Base-by-base conservation (phyloP, 768 basidiomycete genomes). In the Lyophyllum shimeji region DNA sequence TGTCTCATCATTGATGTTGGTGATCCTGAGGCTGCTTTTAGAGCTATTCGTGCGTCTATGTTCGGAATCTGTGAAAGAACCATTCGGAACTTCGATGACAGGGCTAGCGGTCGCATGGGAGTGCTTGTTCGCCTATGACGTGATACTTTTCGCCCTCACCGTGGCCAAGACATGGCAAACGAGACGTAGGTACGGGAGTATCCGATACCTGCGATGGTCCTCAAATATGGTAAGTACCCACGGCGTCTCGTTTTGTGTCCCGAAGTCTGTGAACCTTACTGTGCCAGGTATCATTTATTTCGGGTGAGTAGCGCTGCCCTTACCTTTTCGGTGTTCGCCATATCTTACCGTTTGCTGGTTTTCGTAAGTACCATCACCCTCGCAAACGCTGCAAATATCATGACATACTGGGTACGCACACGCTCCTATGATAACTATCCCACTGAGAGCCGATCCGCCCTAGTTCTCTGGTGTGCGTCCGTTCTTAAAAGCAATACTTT, bases 71-170 rank as follows among this genome's bases (percentile, higher is more conserved):
- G 9, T 29, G 29, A 29, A 29, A 29, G 9, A 29, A 29, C 9
- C 9, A 29, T 29, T 29, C 5, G 29, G 9, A 29, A 9, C 9
- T 29, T 29, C 29, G 29, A 9, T 29, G 29, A 9, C 21, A 58
- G 57, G 45, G 24, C 43, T 43, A 18, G 58, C 58, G n/a, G 15
- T 27, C 23, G 47, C 57, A 18, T 59, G 58, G 58, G 53, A 52
- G 40, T 50, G 44, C 6, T 48, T 55, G 40, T 33, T 59, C 15
- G 50, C 51, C 11, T 59, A 52, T 25, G 58, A 59, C 24, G 21
- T 46, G 17, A 20, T 55, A 25, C 25, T 59, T 12, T 59, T 59
- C 13, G 17, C 21, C 29, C 50, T 59, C 20, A 55, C 53, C n/a
- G 8, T 59, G 44, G 18, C 18, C 3, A 59, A 59, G 25, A 52